A percentile compares a stretch with the other conserved stretches of the same genome.
Evolutionary conservation across 2,329 filamentous ascomycete genomes (phyloP).

Genomic region (Xylaria sp.): DNA sequence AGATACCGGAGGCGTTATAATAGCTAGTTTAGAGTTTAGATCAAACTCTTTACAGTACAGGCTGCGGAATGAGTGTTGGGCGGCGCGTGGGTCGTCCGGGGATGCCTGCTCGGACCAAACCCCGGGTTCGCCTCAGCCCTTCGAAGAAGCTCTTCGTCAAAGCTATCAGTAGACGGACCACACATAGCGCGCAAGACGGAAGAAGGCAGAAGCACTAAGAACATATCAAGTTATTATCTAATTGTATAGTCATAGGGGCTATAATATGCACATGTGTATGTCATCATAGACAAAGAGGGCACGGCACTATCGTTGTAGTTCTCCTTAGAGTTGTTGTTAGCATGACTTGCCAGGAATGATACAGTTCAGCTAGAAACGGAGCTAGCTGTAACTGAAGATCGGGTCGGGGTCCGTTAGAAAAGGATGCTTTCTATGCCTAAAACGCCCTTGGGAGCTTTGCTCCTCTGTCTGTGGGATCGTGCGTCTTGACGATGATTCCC

Average conservation of each 20-base stretch:
- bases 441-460: not conserved
- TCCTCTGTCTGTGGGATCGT: constrained; percentile 6
- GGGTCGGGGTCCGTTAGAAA: not conserved
- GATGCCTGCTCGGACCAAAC: not conserved
- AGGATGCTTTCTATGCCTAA: not conserved
- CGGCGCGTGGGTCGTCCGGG: too few species aligned
- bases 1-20: too few species aligned
- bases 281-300: constrained; percentile 23
- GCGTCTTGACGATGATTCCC: constrained; percentile 22
- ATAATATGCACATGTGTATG: constrained; percentile 26
- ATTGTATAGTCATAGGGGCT: constrained; percentile 14
- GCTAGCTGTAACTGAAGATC: constrained; percentile 15
- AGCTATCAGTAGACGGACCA: not conserved
- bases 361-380: constrained; percentile 25
- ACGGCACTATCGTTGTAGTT: not conserved
- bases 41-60: not conserved
- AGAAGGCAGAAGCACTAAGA: not conserved
- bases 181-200: not conserved
- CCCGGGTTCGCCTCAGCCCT: not conserved
- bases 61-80: not conserved
- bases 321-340: not conserved
- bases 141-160: not conserved
- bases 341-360: not conserved
- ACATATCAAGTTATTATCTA: not conserved
- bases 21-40: constrained; percentile 2